Percentiles rank a stretch among this genome's conserved stretches.
Conservation (phyloP, 2,329 filamentous ascomycete genomes). For the Ascochyta clinopodiicola region DNA sequence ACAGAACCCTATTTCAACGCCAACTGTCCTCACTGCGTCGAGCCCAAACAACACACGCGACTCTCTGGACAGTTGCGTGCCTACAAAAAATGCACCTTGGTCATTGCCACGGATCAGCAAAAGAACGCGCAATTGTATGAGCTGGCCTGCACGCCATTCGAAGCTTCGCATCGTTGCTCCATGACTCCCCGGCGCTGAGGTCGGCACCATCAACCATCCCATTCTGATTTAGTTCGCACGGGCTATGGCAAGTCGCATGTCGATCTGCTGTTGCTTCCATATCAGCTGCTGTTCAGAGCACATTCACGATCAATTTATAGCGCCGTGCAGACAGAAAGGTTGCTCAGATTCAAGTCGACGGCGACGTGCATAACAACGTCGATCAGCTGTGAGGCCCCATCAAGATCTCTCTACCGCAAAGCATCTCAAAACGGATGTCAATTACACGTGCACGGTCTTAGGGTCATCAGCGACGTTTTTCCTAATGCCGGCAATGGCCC, state of each 20-base stretch:
- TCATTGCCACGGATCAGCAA: neutral
- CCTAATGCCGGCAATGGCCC: neutral
- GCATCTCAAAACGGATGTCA: neutral
- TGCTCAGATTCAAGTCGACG: slow-evolving; percentile 31
- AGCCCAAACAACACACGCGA: slow-evolving; percentile 8
- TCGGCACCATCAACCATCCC: slow-evolving; percentile 15
- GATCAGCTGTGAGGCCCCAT: slow-evolving; percentile 33
- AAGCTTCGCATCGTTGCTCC: slow-evolving; percentile 7
- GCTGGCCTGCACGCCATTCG: slow-evolving; percentile 17
- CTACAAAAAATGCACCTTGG: neutral
- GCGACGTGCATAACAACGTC: slow-evolving; percentile 37
- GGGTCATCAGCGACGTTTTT: neutral
- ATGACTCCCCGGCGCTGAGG: slow-evolving; percentile 3
- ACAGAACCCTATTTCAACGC: slow-evolving; percentile 49
- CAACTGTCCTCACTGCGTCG: slow-evolving; percentile 9
- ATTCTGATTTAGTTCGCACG: slow-evolving; percentile 25
- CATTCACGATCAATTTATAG: slow-evolving; percentile 18
- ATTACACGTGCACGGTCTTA: neutral
- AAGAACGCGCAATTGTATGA: neutral
- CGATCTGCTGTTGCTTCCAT: slow-evolving; percentile 21
- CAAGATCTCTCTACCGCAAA: neutral
- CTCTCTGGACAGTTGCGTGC: neutral
- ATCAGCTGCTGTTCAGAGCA: slow-evolving; percentile 28
- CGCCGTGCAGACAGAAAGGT: slow-evolving; percentile 24
- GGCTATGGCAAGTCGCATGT: slow-evolving; percentile 30